Base-by-base conservation (phyloP, 2,329 filamentous ascomycete genomes). In the Mycosphaerella sp. region DNA sequence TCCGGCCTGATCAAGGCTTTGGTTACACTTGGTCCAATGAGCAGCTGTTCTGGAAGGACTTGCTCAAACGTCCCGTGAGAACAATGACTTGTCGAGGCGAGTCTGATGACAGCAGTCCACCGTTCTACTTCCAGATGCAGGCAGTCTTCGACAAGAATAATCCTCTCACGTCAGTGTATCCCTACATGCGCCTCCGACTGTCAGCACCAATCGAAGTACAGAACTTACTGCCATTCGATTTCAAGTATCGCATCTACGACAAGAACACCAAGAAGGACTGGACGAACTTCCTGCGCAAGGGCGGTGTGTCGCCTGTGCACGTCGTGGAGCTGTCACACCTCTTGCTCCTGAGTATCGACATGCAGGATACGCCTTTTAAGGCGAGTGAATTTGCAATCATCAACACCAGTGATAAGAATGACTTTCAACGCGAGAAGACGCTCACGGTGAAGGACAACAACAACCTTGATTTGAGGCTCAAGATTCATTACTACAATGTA, bases 211-310 rank as follows among this genome's bases (percentile, higher is more conserved):
- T 98, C 11, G 92, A 95, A 47, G 80, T 98, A 4, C 92, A 98
- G 70, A 98, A 98, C 62, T 75, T 98, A 42, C 74, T 98, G 38
- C 93, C 93, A 0, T 97, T 93, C 67, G 93, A 98, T 72, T 98
- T 98, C 82, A 97, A 98, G 72, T 98, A 98, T 70, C 84, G 92
- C 52, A 97, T 98, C 52, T 98, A 97, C 67, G 93, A 98, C 75
- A 96, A 95, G 75, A 95, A 95, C 70, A 96, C 91, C 0, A 95
- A 92, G 77, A 95, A 95, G 69, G 93, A 98, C 69, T 98, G 93
- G 93, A 95, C 89, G 4, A 98, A 98, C 70, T 98, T 98, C 74
- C 75, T 98, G 45, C 84, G 93, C 54, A 97, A 96, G 71, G 93
- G 95, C 26, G 95, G 95, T 11, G 86, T 97, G 53, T 98, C 93